A percentile compares a stretch with the other conserved stretches of the same genome.
Conservation (phyloP, 352 stramenopile species). For the Pythium aristosporum region DNA sequence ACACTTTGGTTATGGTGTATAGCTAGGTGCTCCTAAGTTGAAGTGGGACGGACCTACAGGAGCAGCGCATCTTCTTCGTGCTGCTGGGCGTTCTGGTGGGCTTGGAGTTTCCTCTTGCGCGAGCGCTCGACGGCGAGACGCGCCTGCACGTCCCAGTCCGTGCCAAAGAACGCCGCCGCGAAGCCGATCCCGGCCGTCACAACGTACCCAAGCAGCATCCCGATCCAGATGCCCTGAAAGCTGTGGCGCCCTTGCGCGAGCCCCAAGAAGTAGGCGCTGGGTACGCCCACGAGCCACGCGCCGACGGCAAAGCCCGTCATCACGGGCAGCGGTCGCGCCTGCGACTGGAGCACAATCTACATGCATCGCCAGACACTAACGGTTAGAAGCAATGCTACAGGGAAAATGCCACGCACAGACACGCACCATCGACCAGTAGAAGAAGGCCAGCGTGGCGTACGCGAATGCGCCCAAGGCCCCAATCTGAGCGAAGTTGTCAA, state of each 20-base stretch:
- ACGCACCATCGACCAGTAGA: constrained; percentile 66
- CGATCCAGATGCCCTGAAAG: constrained; percentile 75
- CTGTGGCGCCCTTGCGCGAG: constrained; percentile 32
- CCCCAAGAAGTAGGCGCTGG: constrained; percentile 66
- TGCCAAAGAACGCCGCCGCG: constrained; percentile 46
- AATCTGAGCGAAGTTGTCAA: constrained; percentile 64
- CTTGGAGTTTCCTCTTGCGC: constrained; percentile 23
- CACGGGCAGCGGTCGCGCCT: constrained; percentile 50
- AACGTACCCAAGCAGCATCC: constrained; percentile 67
- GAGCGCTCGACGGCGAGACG: constrained; percentile 53
- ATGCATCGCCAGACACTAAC: neutral
- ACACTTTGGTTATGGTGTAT: constrained; percentile 3
- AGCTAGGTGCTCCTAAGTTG: neutral
- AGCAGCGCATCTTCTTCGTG: constrained; percentile 26
- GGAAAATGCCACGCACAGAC: neutral
- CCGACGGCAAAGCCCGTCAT: constrained; percentile 58
- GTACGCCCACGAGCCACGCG: constrained; percentile 78
- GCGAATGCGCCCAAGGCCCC: constrained; percentile 49
- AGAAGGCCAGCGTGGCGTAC: constrained; percentile 77
- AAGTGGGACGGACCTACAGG: neutral
- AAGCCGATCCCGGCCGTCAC: constrained; percentile 76
- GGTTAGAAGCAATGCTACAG: neutral
- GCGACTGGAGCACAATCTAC: constrained; percentile 68
- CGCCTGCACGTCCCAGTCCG: constrained; percentile 62
- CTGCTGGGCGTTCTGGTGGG: neutral